Evolutionary conservation across 495 filamentous ascomycete species (phyloP).

Genomic region (Bacidia gigantensis): DNA sequence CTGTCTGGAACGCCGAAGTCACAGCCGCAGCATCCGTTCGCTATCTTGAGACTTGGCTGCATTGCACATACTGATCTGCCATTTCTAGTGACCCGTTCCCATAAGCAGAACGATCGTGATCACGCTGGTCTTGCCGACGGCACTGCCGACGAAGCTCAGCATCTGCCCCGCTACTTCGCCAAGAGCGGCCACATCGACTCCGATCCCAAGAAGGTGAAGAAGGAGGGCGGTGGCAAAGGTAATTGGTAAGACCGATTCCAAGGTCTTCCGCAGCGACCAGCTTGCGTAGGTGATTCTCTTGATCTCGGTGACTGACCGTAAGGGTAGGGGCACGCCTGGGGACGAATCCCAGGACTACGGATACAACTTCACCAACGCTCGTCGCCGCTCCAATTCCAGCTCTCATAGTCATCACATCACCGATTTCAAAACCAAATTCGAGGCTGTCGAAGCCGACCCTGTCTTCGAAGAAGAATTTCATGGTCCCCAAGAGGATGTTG

Average conservation of each 20-base stretch:
- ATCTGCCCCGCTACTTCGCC: slow-evolving; percentile 80
- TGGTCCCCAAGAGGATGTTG: slow-evolving; percentile 36
- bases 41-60: too few species aligned
- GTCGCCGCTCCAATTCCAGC: slow-evolving; percentile 86
- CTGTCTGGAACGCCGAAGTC: not conserved
- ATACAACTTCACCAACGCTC: slow-evolving; percentile 71
- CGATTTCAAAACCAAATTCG: slow-evolving; percentile 79
- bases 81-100: slow-evolving; percentile 74
- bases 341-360: slow-evolving; percentile 69
- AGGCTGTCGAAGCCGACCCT: slow-evolving; percentile 67
- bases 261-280: not conserved
- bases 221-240: slow-evolving; percentile 82
- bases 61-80: not conserved
- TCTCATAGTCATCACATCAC: slow-evolving; percentile 44
- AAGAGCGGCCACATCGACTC: slow-evolving; percentile 70
- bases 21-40: not conserved
- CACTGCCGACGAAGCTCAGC: slow-evolving; percentile 44
- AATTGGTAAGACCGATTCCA: slow-evolving; percentile 70
- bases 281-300: too few species aligned
- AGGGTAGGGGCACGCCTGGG: slow-evolving; percentile 61
- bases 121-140: slow-evolving; percentile 56
- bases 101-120: slow-evolving; percentile 83
- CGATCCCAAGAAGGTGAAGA: slow-evolving; percentile 90
- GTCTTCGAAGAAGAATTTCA: slow-evolving; percentile 79
- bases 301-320: slow-evolving; percentile 7